Conservation (phyloP, 169 alveolate genomes). For the Miamiensis avidus region DNA sequence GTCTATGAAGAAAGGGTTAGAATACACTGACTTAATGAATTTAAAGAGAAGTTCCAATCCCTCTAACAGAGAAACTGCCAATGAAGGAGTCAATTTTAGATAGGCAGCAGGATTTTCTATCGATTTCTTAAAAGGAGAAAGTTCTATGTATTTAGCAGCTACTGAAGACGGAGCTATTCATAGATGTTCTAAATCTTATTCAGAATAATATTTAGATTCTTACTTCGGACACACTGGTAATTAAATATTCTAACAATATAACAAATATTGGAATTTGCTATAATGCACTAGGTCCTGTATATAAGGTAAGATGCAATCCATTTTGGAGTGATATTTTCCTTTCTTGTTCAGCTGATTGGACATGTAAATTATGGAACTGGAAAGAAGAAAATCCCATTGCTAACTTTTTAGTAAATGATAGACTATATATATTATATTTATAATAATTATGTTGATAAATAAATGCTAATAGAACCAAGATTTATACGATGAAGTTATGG, state of each 20-base stretch:
- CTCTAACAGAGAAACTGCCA: conserved; percentile 56
- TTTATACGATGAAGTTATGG: conserved; percentile 81
- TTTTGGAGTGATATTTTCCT: conserved; percentile 81
- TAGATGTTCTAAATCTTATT: conserved; percentile 89
- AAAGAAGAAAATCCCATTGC: conserved; percentile 67
- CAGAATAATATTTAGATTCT: conserved; percentile 89
- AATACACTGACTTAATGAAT: conserved; percentile 80
- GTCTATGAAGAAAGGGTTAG: conserved; percentile 89
- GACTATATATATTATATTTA: neutral
- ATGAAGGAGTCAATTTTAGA: conserved; percentile 75
- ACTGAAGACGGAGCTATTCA: conserved; percentile 92
- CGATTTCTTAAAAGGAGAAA: conserved; percentile 84
- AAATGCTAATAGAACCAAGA: conserved; percentile 46
- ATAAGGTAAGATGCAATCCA: conserved; percentile 87
- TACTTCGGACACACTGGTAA: conserved; percentile 90
- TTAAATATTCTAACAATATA: too few species aligned
- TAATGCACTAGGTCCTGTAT: conserved; percentile 75
- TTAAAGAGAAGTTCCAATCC: conserved; percentile 76
- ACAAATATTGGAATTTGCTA: too few species aligned
- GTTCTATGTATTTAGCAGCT: conserved; percentile 89
- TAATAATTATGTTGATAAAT: neutral
- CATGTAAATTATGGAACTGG: conserved; percentile 91
- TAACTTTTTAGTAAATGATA: conserved; percentile 30
- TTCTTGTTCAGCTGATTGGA: conserved; percentile 93
- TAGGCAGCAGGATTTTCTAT: conserved; percentile 91